Base-by-base conservation (phyloP, 208 protist species). In the Trypanosoma brucei region DNA sequence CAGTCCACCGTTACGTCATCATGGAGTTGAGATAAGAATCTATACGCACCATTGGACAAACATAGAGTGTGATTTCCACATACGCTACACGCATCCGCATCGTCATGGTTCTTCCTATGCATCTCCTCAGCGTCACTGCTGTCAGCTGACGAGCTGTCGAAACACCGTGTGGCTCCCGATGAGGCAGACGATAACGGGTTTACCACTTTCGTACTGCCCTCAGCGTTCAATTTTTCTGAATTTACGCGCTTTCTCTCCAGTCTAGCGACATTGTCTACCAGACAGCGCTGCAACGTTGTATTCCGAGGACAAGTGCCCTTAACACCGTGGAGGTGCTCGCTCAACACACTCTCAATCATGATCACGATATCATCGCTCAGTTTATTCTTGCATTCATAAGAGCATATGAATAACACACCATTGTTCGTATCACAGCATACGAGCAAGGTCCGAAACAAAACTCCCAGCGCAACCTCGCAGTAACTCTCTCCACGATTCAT, bases 331-430 rank as follows among this genome's bases (percentile, higher is more conserved):
- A 50, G 55, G 40, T 22, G 75, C 33, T 77, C 54, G 44, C 72
- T 78, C 6, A 78, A 8, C 3, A 88, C 71, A 34, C 62, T 71
- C 7, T 67, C 73, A 22, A 82, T 66, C 44, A 73, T 71, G 3
- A 49, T 70, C 54, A 76, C 68, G 33, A 91, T 61, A 48, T 88
- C 70, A 38, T 74, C 59, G 3, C 64, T 79, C 2, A 94, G 68
- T 9, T 75, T 39, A 30, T 77, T 69, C 2, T 59, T 53, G 58
- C 88, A 94, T 0, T 60, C 45, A n/a, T 68, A 65, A 8, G 70
- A 75, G 60, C 88, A 94, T 31, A 94, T 55, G 55, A 78, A 88
- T 33, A 94, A 59, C 7, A 84, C 69, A 3, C 84, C 88, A 51
- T 81, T 59, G 42, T 77, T 74, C 22, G 49, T 65, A 40, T 84